These are phyloP conservation scores for Collybia sordida DNA, from an alignment of 768 basidiomycete species.

Conservation along the genomic window DNA sequence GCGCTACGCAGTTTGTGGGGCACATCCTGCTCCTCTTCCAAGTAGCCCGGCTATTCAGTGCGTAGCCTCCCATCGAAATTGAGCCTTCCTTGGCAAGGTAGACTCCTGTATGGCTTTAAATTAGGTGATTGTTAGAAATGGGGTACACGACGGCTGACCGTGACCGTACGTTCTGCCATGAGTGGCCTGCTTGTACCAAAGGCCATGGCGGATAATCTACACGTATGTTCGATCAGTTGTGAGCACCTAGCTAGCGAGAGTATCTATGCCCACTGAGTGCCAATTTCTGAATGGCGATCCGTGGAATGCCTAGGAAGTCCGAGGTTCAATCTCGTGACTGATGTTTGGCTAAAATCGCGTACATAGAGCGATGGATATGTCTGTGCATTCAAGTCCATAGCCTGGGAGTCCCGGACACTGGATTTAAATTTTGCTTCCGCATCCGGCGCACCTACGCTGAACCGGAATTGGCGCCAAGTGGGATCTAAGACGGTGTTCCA, in stretches of 20 bases:
- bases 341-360: conserved; percentile 7
- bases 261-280: conserved; percentile 52
- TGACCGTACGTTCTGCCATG: conserved; percentile 67
- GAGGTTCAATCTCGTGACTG: neutral
- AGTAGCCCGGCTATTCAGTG: conserved; percentile 23
- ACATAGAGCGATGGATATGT: conserved; percentile 50
- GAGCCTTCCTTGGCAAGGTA: conserved; percentile 64
- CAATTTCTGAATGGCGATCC: conserved; percentile 65
- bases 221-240: neutral
- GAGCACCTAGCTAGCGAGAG: too few species aligned
- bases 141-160: conserved; percentile 33
- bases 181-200: conserved; percentile 57
- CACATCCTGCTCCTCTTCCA: conserved; percentile 55
- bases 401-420: conserved; percentile 40
- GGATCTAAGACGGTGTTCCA: conserved; percentile 30
- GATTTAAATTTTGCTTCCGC: conserved; percentile 65
- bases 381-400: conserved; percentile 35
- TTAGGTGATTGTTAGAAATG: neutral
- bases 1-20: conserved; percentile 51
- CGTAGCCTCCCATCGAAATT: conserved; percentile 47
- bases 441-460: conserved; percentile 71
- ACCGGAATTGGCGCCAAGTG: conserved; percentile 61
- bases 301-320: conserved; percentile 56
- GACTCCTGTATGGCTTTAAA: conserved; percentile 43
- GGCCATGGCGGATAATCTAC: conserved; percentile 70